Evolutionary conservation across 805 yeast genomes (phyloP).

Genomic region (Phaffomyces opuntiae): DNA sequence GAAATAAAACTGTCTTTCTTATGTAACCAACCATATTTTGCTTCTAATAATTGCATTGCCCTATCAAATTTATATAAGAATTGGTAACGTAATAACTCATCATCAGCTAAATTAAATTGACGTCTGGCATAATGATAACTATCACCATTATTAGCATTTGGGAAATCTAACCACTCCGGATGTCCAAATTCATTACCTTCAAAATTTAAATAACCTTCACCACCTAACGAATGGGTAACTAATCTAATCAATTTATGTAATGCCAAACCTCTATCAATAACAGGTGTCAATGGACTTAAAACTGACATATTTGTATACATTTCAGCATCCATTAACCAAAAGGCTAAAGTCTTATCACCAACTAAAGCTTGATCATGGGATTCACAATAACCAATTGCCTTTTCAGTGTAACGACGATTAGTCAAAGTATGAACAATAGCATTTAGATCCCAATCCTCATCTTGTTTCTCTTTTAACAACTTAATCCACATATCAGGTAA

Average conservation of each 20-base stretch:
- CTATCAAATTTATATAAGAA: conserved; percentile 75
- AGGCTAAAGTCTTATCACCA: conserved; percentile 93
- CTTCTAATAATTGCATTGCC: conserved; percentile 75
- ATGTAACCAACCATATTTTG: conserved; percentile 62
- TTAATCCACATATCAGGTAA: conserved; percentile 99
- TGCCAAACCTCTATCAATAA: conserved; percentile 83
- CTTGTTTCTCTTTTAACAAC: conserved; percentile 70
- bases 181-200: conserved; percentile 99
- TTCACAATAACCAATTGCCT: conserved; percentile 87
- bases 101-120: conserved; percentile 83
- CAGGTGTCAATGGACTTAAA: conserved; percentile 63
- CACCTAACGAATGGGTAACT: conserved; percentile 86
- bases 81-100: conserved; percentile 72
- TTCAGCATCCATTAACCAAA: conserved; percentile 98
- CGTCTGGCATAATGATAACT: conserved; percentile 92
- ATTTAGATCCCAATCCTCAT: conserved; percentile 90
- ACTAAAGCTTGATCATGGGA: conserved; percentile 97
- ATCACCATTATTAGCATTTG: conserved; percentile 80
- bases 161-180: conserved; percentile 98
- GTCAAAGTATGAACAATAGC: conserved; percentile 73
- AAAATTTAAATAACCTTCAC: conserved; percentile 92
- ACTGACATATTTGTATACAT: conserved; percentile 95
- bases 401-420: conserved; percentile 82
- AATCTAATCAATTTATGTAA: conserved; percentile 88
- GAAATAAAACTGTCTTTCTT: conserved; percentile 75